Percentiles rank a stretch among this genome's conserved stretches.
Conservation (phyloP, 2,329 filamentous ascomycete genomes). For the Alternaria sp. region DNA sequence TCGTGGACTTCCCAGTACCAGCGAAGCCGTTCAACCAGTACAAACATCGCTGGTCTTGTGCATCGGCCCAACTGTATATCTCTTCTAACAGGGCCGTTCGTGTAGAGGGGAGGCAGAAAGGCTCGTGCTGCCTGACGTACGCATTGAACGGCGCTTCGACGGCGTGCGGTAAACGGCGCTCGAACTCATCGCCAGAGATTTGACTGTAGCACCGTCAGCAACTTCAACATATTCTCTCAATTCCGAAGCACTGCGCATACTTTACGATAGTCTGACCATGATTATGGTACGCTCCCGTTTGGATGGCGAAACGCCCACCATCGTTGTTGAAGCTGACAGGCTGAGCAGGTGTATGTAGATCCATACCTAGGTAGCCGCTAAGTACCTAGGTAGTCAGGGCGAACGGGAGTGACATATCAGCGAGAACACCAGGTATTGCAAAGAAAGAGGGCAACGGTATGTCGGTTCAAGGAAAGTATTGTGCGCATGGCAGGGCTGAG, state of each 20-base stretch:
- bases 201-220: background rate
- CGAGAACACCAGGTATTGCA: background rate
- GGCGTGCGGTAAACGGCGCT: conserved; percentile 6
- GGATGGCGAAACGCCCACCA: background rate
- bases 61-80: conserved; percentile 30
- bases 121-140: conserved; percentile 24
- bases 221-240: too few relatives aligned
- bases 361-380: too few relatives aligned
- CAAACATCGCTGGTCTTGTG: conserved; percentile 19
- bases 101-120: conserved; percentile 30
- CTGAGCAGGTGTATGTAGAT: background rate
- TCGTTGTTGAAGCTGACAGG: background rate
- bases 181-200: background rate
- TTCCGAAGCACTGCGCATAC: background rate
- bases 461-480: background rate
- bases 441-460: background rate
- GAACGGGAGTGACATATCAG: too few relatives aligned
- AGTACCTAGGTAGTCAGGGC: too few relatives aligned
- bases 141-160: conserved; percentile 29
- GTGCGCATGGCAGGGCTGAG: background rate
- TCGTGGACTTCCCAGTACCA: conserved; percentile 44
- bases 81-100: conserved; percentile 28
- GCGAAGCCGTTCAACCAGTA: conserved; percentile 42
- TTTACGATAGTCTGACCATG: background rate
- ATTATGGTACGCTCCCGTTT: background rate